Conservation (phyloP, 345 rosid species). For the Populus ilicifolia region DNA sequence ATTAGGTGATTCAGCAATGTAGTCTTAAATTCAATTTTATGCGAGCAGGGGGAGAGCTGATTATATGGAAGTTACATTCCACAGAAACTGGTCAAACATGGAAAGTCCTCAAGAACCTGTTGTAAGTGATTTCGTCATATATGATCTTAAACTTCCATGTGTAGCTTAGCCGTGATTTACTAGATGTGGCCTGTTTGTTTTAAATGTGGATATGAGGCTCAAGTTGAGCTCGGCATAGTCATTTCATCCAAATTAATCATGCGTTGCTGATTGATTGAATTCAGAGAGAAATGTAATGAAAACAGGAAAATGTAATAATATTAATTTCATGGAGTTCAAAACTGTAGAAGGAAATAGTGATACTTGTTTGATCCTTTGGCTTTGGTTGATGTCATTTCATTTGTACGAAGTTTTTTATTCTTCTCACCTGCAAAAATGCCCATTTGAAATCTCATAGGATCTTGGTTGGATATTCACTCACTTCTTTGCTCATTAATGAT, state of each 20-base stretch:
- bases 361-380: not conserved
- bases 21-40: not conserved
- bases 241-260: too few species aligned
- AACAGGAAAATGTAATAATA: too few species aligned
- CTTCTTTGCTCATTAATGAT: not conserved
- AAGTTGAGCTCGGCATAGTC: too few species aligned
- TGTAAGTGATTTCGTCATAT: slow-evolving; percentile 39
- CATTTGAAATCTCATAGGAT: not conserved
- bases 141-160: slow-evolving; percentile 3
- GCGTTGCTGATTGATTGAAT: too few species aligned
- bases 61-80: slow-evolving; percentile 75
- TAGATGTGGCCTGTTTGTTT: not conserved
- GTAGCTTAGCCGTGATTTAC: not conserved
- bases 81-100: slow-evolving; percentile 72
- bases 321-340: not conserved
- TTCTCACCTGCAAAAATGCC: too few species aligned
- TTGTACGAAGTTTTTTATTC: not conserved
- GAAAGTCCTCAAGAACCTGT: slow-evolving; percentile 77
- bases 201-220: too few species aligned
- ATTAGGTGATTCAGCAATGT: not conserved
- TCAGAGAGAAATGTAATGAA: too few species aligned
- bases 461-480: not conserved
- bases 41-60: slow-evolving; percentile 78
- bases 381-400: not conserved
- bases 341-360: not conserved